Base-by-base conservation (phyloP, 257 asterid species). In the Penstemon eatonii region DNA sequence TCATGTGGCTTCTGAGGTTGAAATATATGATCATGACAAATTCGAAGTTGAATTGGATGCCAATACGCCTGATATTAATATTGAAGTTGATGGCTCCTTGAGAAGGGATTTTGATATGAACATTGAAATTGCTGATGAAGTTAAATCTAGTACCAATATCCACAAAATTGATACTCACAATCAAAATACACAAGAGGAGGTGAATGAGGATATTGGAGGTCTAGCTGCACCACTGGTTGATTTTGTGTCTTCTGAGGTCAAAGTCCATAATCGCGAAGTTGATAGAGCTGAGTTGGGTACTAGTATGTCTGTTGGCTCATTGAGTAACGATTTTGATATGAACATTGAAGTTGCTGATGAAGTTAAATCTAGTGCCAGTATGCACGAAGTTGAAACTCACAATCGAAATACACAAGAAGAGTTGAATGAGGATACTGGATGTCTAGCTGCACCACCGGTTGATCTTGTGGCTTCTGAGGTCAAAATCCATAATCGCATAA, bases 221-320 rank as follows among this genome's bases (percentile, higher is more conserved):
- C 25, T n/a, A 41, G 59, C 74, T 58, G 66, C 46, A 37, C 18
- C 73, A 33, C 51, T 63, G 36, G 7, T 36, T 41, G 79, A 71
- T 45, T 61, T 36, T 56, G 55, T 75, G 36, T n/a, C 43, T 56
- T 39, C 45, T 10, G 63, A 56, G 44, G 54, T 41, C 6, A 56
- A 72, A 46, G 54, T 41, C 62, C 55, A 42, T 37, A 60, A 53
- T 41, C 39, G 53, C 42, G 13, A 59, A 53, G 59, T 65, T 59
- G 70, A 63, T 53, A 64, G 65, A 6, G 56, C 45, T 49, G 79
- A 74, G 7, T 60, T 83, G 25, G 75, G 52, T 37, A 58, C 59
- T 25, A 6, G 40, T 8, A 37, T 59, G 40, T 64, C 73, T 25
- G 2, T 25, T 25, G 33, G 33, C 33, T 25, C 33, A 25, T 25